phyloP scores from a whole-genome alignment of 2,329 filamentous ascomycete genomes.

The Colletotrichum australisinense region DNA sequence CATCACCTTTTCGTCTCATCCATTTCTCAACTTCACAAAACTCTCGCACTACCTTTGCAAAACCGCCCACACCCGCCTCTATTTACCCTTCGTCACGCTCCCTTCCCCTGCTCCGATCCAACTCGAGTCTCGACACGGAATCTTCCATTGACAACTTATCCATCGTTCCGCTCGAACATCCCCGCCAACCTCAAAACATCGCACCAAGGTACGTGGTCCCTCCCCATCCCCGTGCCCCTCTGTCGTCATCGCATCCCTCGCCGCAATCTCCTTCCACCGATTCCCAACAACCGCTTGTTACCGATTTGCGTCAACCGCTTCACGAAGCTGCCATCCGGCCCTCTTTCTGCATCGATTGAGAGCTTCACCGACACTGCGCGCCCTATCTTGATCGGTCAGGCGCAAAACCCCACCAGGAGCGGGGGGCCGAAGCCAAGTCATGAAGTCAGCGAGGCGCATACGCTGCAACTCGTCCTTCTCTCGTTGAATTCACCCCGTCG shows the following conservation, averaged over 20 bases:
- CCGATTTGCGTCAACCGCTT: constrained; percentile 8
- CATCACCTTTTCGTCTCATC: constrained; percentile 46
- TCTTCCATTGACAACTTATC: constrained; percentile 19
- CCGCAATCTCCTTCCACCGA: constrained; percentile 32
- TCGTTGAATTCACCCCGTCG: background rate
- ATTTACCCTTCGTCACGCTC: constrained; percentile 32
- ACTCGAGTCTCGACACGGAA: constrained; percentile 26
- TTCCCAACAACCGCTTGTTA: constrained; percentile 28
- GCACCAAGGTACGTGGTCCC: constrained; percentile 38
- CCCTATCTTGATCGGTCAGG: constrained; percentile 29
- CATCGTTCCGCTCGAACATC: constrained; percentile 32
- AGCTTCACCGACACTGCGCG: constrained; percentile 23
- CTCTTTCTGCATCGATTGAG: constrained; percentile 23
- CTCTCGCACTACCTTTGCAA: constrained; percentile 39
- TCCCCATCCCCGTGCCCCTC: constrained; percentile 43
- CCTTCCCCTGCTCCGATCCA: constrained; percentile 34
- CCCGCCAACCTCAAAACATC: constrained; percentile 34
- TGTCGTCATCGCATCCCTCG: constrained; percentile 53
- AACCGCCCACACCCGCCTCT: constrained; percentile 40
- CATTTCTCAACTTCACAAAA: constrained; percentile 44
- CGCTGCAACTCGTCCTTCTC: constrained; percentile 16
- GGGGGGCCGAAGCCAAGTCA: constrained; percentile 35
- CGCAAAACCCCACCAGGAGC: constrained; percentile 37
- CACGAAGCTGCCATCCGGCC: constrained; percentile 15
- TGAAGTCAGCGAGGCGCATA: constrained; percentile 37